Evolutionary conservation across 2,329 filamentous ascomycete species (phyloP).

Genomic region (Botrytis hyacinthi): DNA sequence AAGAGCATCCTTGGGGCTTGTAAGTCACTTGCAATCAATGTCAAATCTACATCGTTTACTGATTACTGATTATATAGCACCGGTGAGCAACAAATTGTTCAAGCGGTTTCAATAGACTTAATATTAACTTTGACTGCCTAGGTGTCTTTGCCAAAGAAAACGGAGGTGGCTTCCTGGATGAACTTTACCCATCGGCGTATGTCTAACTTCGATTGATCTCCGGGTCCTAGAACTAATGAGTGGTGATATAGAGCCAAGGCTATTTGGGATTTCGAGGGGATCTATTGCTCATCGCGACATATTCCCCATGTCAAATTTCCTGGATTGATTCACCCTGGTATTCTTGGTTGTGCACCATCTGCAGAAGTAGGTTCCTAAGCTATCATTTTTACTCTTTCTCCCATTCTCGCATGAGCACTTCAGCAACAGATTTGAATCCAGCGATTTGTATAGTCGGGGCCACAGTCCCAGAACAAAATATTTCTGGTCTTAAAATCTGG

Average conservation of each 20-base stretch:
- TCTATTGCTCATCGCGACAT: conserved; percentile 80
- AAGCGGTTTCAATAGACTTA: neutral
- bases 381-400: neutral
- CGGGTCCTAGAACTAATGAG: neutral
- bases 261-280: conserved; percentile 76
- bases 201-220: conserved; percentile 32
- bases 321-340: conserved; percentile 82
- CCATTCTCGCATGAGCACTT: neutral
- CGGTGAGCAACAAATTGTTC: neutral
- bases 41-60: neutral
- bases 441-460: neutral
- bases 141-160: conserved; percentile 68
- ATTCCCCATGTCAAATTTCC: conserved; percentile 85
- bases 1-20: conserved; percentile 91
- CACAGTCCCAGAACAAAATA: neutral
- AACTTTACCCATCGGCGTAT: conserved; percentile 79
- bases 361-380: conserved; percentile 39
- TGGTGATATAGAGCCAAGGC: conserved; percentile 56
- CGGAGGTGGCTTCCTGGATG: conserved; percentile 85
- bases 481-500: neutral
- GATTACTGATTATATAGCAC: conserved; percentile 1
- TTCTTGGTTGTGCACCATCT: conserved; percentile 84
- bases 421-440: neutral
- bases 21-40: conserved; percentile 53
- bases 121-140: conserved; percentile 13